phyloP scores from a whole-genome alignment of 2,329 filamentous ascomycete genomes.

The Sodiomyces alkalinus region DNA sequence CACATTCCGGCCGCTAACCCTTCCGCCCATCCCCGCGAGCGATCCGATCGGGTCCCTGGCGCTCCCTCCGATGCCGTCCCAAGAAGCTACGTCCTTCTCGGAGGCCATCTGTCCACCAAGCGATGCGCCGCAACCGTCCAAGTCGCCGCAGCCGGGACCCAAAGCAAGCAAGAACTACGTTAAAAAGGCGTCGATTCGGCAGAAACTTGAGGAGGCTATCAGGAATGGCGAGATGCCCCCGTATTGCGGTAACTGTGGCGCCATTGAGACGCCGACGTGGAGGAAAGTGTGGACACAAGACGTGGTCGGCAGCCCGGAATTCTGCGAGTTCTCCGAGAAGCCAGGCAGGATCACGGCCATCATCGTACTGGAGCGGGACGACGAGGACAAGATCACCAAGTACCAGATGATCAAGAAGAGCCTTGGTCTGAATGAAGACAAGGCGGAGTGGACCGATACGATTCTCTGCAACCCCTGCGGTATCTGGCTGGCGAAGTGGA shows the following conservation, averaged over 20 bases:
- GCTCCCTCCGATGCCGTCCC: constrained; percentile 12
- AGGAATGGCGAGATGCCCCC: constrained; percentile 71
- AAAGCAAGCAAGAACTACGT: constrained; percentile 45
- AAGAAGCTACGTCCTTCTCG: constrained; percentile 13
- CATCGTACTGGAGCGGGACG: constrained; percentile 48
- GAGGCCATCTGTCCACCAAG: constrained; percentile 27
- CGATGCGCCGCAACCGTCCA: constrained; percentile 18
- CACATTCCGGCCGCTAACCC: constrained; percentile 8
- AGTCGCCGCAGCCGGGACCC: constrained; percentile 5
- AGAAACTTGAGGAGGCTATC: constrained; percentile 47
- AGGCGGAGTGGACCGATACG: constrained; percentile 52
- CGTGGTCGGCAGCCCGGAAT: constrained; percentile 34
- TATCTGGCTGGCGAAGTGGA: constrained; percentile 85
- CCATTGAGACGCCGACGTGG: constrained; percentile 94
- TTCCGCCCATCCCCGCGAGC: constrained; percentile 18
- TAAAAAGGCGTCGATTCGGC: constrained; percentile 46
- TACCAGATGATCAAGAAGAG: constrained; percentile 72
- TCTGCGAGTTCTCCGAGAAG: constrained; percentile 57
- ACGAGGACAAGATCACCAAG: constrained; percentile 43
- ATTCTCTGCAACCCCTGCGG: constrained; percentile 89
- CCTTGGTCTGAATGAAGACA: constrained; percentile 45
- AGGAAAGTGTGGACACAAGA: constrained; percentile 80
- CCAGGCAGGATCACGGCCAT: constrained; percentile 63
- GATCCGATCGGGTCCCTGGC: constrained; percentile 16
- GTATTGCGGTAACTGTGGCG: constrained; percentile 84